Conservation (phyloP, 345 rosid species). For the Gossypium stocksii region DNA sequence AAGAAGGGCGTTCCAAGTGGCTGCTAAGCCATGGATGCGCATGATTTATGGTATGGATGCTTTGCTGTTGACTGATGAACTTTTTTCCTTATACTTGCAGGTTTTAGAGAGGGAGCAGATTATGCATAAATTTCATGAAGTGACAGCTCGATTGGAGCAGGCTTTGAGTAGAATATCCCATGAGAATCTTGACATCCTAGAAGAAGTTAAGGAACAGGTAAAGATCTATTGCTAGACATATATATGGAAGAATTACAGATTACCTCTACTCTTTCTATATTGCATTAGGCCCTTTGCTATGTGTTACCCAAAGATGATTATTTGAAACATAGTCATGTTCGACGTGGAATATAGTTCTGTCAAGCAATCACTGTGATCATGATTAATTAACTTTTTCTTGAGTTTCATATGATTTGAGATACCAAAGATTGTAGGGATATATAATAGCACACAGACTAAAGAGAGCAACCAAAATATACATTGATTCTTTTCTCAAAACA, state of each 20-base stretch:
- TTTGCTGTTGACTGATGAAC: constrained; percentile 2
- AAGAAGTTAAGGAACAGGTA: constrained; percentile 99
- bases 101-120: constrained; percentile 79
- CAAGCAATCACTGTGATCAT: background rate
- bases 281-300: background rate
- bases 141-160: constrained; percentile 63
- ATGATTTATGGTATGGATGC: background rate
- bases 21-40: background rate
- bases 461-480: background rate
- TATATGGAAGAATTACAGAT: background rate
- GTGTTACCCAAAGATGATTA: constrained; percentile 9
- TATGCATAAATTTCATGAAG: constrained; percentile 56
- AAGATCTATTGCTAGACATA: background rate
- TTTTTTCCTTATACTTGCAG: constrained; percentile 30
- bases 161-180: constrained; percentile 61
- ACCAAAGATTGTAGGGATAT: background rate
- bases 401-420: background rate
- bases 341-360: background rate
- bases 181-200: constrained; percentile 78
- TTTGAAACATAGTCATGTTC: background rate
- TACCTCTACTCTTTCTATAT: background rate
- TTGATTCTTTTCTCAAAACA: background rate
- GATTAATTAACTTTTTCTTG: background rate
- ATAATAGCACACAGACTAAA: background rate
- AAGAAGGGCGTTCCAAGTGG: background rate